phyloP scores from a whole-genome alignment of 257 asterid genomes.

The Fraxinus excelsior region DNA sequence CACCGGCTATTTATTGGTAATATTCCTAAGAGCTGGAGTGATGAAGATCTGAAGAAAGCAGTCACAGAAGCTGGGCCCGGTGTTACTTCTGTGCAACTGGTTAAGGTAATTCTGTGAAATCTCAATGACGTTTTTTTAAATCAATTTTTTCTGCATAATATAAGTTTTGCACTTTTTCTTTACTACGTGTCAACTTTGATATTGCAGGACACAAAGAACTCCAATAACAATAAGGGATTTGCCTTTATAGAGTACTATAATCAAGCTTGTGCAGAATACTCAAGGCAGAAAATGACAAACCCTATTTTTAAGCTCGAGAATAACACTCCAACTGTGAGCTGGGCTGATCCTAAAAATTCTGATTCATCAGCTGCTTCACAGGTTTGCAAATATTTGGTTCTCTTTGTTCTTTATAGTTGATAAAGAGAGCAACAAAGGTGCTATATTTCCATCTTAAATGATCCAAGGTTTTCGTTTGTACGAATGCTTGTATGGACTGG shows the following conservation, averaged over 20 bases:
- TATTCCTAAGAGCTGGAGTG: constrained; percentile 85
- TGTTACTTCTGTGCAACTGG: constrained; percentile 64
- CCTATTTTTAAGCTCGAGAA: constrained; percentile 85
- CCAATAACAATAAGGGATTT: constrained; percentile 84
- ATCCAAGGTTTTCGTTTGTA: not conserved
- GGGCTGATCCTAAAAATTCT: constrained; percentile 93
- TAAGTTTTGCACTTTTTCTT: not conserved
- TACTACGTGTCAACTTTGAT: not conserved
- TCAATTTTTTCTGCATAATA: not conserved
- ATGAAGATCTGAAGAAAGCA: constrained; percentile 72
- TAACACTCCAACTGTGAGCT: constrained; percentile 94
- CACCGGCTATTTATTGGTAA: constrained; percentile 87
- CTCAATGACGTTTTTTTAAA: not conserved
- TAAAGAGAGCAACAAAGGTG: not conserved
- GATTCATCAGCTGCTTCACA: constrained; percentile 79
- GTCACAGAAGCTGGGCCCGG: constrained; percentile 87
- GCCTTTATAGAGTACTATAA: constrained; percentile 91
- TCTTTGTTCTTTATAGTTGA: not conserved
- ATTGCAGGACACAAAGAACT: constrained; percentile 73
- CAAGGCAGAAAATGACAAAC: constrained; percentile 80
- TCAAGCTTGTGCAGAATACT: constrained; percentile 96
- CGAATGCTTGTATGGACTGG: not conserved
- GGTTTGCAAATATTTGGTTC: constrained; percentile 38
- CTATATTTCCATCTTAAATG: not conserved
- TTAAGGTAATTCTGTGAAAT: constrained; percentile 53